Evolutionary conservation across 225 moss, liverwort and hornwort species (phyloP), one percentile per base, ranked within the genome.

Genomic region (Anthoceros angustus): DNA sequence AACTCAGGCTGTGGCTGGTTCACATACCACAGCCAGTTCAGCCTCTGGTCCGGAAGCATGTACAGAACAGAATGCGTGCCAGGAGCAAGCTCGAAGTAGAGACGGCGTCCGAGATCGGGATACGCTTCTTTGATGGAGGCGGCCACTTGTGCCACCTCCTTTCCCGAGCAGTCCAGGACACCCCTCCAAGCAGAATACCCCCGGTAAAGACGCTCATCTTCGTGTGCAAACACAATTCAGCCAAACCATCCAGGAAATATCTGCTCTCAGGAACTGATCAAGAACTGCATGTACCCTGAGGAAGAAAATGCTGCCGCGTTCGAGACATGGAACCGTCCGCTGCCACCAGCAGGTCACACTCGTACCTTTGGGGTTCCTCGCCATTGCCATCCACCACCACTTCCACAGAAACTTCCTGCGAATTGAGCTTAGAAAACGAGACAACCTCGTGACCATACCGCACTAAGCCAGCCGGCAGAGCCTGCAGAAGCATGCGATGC

Each of bases 161-260:
- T 69, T 23, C 74, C 39, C 11, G 78, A 73, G 62, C 72, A 77
- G 50, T 87, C 81, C 74, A 90, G 70, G 10, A 90, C 77, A 67
- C 93, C 93, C 77, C 90, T 86, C 93, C 93, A 94, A 39, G 90
- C 93, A 64, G 82, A 90, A 46, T 94, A 94, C 21, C 93, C 93
- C 12, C 87, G 76, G 74, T 90, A 94, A 68, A 45, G 41, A 25
- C 38, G 43, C 32, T 65, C 66, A 61, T 74, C 62, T 41, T 43
- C 63, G 62, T 18, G 25, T 23, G 39, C 63, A 43, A 39, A 6
- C 48, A 62, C 38, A 49, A 66, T 32, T 63, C 14, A 48, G 67
- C 63, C 38, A 23, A 21, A 38, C 46, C 46, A 48, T 48, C 14
- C 46, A 48, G 3, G 46, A 18, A 6, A 48, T 12, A 2, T 48